Evolutionary conservation across 2,329 filamentous ascomycete genomes (phyloP).

Genomic region (Ceratocystis eucalypticola): DNA sequence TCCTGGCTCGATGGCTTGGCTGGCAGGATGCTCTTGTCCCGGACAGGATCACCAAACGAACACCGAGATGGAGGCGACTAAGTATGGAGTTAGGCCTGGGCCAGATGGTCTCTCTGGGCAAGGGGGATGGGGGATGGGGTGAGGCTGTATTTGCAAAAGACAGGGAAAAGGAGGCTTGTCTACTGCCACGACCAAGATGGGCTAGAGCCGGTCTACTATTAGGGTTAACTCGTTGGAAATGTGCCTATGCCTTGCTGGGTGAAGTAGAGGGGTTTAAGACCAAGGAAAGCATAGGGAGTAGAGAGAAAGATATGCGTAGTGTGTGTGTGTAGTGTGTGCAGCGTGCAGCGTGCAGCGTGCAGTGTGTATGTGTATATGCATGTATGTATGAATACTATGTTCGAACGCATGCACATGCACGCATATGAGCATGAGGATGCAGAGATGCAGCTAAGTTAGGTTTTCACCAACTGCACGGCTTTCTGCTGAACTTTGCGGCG

Average conservation of each 20-base stretch:
- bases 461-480: no score
- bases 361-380: no score
- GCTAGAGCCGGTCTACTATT: background rate
- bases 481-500: no score
- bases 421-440: no score
- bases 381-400: no score
- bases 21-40: background rate
- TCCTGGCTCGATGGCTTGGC: background rate
- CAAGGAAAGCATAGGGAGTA: background rate
- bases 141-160: background rate
- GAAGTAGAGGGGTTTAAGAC: background rate
- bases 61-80: background rate
- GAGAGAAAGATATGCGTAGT: background rate
- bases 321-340: background rate
- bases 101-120: background rate
- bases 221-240: background rate
- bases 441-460: no score
- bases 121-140: no score
- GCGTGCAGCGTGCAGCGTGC: no score
- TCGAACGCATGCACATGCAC: no score
- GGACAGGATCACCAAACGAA: constrained; percentile 8
- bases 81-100: background rate
- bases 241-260: no score
- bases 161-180: background rate
- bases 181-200: background rate